Evolutionary conservation across 805 yeast genomes (phyloP).

Genomic region (Suhomyces prunicola): DNA sequence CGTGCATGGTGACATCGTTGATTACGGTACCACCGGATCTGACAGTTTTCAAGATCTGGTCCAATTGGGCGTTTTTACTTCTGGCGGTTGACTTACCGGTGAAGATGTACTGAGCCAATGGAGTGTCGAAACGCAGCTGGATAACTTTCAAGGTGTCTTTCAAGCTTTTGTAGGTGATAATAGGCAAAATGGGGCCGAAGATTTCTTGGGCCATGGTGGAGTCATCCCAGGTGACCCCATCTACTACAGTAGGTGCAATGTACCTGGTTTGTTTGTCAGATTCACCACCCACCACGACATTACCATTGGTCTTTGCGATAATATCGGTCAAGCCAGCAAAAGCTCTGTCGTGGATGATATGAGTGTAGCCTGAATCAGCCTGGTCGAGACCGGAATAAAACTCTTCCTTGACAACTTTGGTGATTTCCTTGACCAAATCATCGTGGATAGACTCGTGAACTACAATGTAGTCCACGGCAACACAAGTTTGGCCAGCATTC

Average conservation of each 20-base stretch:
- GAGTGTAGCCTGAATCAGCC: slow-evolving; percentile 43
- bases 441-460: slow-evolving; percentile 59
- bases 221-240: slow-evolving; percentile 63
- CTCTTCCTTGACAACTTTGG: slow-evolving; percentile 38
- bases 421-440: slow-evolving; percentile 43
- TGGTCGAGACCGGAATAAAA: slow-evolving; percentile 41
- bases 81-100: slow-evolving; percentile 42
- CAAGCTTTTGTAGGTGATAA: slow-evolving; percentile 51
- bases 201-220: slow-evolving; percentile 70
- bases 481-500: slow-evolving; percentile 90
- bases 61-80: slow-evolving; percentile 42
- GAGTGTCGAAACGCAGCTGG: slow-evolving; percentile 58
- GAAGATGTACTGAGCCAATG: slow-evolving; percentile 77
- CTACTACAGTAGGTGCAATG: slow-evolving; percentile 73
- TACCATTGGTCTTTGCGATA: slow-evolving; percentile 52
- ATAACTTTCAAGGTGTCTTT: slow-evolving; percentile 44
- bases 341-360: slow-evolving; percentile 56
- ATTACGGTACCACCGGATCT: slow-evolving; percentile 72
- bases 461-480: slow-evolving; percentile 79
- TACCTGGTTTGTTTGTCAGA: slow-evolving; percentile 40
- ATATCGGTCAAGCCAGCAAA: slow-evolving; percentile 45
- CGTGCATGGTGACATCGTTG: slow-evolving; percentile 74
- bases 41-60: slow-evolving; percentile 44
- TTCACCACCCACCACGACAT: slow-evolving; percentile 47
- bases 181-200: slow-evolving; percentile 84